Evolutionary conservation across 2,329 filamentous ascomycete genomes (phyloP), one percentile per base, ranked within the genome.

Genomic region (Pseudocercospora crystallina): DNA sequence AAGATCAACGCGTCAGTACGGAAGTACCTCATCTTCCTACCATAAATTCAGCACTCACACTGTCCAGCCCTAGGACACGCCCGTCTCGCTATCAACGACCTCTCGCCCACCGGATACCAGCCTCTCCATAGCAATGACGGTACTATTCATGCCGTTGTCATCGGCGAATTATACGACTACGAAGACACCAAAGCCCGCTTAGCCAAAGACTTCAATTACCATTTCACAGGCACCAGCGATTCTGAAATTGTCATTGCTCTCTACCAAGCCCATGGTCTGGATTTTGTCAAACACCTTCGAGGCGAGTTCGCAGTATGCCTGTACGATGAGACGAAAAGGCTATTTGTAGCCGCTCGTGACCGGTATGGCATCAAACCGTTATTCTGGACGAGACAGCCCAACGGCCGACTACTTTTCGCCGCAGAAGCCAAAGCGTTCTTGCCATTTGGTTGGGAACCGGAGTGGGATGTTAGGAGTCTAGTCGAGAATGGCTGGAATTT

Each of bases 161-260:
- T 81, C 51, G 80, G 81, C 26, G 80, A 83, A 61, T 70, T 83
- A n/a, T 83, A 83, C 61, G 77, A 79, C 58, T 70, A 76, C 50
- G 76, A 80, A 42, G 58, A 64, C 9, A 69, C 79, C 10, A 71
- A 77, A 17, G 58, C 57, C 5, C 59, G 70, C 9, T 63, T 75
- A 14, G 49, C 59, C n/a, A 12, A 46, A 12, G 50, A 61, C 2
- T 67, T 67, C 42, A 59, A 62, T 8, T 79, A 79, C 61, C 41
- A 59, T 2, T 82, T 82, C 66, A 63, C 65, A 31, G 69, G 76
- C 31, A 60, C 66, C 26, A 75, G 72, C 37, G 79, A 82, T 57
- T 76, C 74, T 31, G 80, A 82, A 58, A 69, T 82, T 7, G 72
- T 80, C 7, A 59, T 81, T 33, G 79, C 77, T 0, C 68, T 82